Base-by-base conservation (phyloP, 352 stramenopile genomes). In the Globisporangium sylvaticum region DNA sequence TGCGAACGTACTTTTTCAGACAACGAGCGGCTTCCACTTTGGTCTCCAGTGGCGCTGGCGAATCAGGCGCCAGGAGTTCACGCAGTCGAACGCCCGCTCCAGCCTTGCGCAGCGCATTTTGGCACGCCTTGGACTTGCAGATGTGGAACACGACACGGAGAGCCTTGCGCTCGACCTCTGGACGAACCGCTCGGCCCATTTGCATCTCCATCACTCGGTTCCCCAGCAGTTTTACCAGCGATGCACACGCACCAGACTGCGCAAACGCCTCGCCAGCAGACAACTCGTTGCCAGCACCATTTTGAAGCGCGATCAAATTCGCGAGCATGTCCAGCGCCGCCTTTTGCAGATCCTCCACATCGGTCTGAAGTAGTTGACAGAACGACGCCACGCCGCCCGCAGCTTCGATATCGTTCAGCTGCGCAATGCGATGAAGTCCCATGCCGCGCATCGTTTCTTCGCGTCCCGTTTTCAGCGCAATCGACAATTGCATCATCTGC, bases 341-440 rank as follows among this genome's bases (percentile, higher is more conserved):
- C 58, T 81, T 79, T 56, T 92, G 83, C 4, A 91, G 50, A 18
- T 83, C 74, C 58, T 85, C 79, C 1, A 81, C 68, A 27, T 88
- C 78, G 0, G 76, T 84, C 10, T 76, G 68, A 1, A 94, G 69
- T 39, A 96, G 54, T 15, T 89, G 72, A 56, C 84, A 94, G 48
- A 96, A 92, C 9, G 84, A 85, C 1, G 68, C 67, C 22, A 96
- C 77, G 7, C 88, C 88, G 39, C 88, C 88, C n/a, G 84, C 86
- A 6, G 83, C 80, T 59, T 93, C 86, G 20, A 96, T 76, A 66
- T 96, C 88, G 66, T 96, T 96, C 2, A 96, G 73, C 69, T 96
- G 86, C 20, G 84, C 78, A 22, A 96, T 75, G 59, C 81, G 84
- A 56, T 94, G 84, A 1, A 84, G 55, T 0, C 88, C 88, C 80